Evolutionary conservation across 805 yeast species (phyloP).

Genomic region (Candida pseudoglaebosa): DNA sequence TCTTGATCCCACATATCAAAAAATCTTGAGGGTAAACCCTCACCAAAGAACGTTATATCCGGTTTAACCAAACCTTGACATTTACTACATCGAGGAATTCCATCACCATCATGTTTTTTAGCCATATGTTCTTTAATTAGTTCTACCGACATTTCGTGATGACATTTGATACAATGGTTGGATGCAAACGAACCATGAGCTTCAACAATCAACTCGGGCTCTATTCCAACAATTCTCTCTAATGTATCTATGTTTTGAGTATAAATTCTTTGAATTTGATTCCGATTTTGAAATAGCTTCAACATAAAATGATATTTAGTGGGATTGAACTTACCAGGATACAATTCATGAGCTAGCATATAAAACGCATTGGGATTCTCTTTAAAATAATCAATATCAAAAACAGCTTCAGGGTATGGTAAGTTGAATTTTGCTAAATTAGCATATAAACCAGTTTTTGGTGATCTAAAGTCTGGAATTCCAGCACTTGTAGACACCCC

Average conservation of each 20-base stretch:
- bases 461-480: conserved; percentile 92
- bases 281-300: conserved; percentile 61
- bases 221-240: conserved; percentile 80
- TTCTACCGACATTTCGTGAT: conserved; percentile 45
- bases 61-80: conserved; percentile 87
- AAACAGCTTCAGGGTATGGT: conserved; percentile 95
- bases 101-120: conserved; percentile 24
- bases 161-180: conserved; percentile 81
- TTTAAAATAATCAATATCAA: conserved; percentile 78
- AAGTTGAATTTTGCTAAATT: conserved; percentile 68
- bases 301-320: conserved; percentile 78
- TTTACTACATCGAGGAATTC: conserved; percentile 51
- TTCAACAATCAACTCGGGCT: conserved; percentile 63
- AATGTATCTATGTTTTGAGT: conserved; percentile 93
- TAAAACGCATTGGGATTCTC: conserved; percentile 81
- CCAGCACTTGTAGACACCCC: conserved; percentile 94
- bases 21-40: conserved; percentile 67
- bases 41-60: conserved; percentile 93
- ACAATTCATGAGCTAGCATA: conserved; percentile 75
- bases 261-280: conserved; percentile 63
- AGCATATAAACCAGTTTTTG: conserved; percentile 82
- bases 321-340: conserved; percentile 84
- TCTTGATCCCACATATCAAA: conserved; percentile 66
- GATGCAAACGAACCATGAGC: conserved; percentile 94
- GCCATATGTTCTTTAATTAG: conserved; percentile 39